phyloP scores from a whole-genome alignment of 441 rosid genomes.

The Corymbia citriodora region DNA sequence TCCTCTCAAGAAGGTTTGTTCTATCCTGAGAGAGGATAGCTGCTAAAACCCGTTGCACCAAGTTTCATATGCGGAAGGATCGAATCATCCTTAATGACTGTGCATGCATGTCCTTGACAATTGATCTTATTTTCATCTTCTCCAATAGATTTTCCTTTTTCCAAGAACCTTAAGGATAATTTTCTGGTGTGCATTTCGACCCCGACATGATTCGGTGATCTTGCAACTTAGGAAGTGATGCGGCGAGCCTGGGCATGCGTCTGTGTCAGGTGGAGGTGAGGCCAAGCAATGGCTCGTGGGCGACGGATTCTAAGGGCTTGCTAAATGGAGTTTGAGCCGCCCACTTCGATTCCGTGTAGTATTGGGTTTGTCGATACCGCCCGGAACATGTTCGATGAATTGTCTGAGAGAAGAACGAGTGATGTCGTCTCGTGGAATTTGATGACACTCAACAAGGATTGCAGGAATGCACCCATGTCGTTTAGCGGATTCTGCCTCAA shows the following conservation, averaged over 20 bases:
- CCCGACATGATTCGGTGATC: neutral
- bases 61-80: neutral
- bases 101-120: neutral
- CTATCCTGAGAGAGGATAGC: neutral
- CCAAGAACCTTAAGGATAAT: neutral
- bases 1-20: too few species aligned
- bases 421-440: neutral
- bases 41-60: neutral
- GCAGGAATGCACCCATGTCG: neutral
- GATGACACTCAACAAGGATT: neutral
- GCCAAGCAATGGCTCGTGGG: neutral
- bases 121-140: neutral
- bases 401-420: neutral
- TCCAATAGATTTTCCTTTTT: neutral
- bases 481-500: neutral
- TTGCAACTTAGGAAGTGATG: neutral
- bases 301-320: neutral
- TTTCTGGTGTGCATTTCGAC: neutral
- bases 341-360: too few species aligned
- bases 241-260: neutral
- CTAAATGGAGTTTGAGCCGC: too few species aligned
- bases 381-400: neutral
- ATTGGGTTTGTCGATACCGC: neutral
- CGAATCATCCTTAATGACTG: neutral
- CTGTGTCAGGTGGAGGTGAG: neutral